These are phyloP conservation scores for Phytophthora macrochlamydospora DNA, from an alignment of 352 stramenopile species.

Conservation along the genomic window DNA sequence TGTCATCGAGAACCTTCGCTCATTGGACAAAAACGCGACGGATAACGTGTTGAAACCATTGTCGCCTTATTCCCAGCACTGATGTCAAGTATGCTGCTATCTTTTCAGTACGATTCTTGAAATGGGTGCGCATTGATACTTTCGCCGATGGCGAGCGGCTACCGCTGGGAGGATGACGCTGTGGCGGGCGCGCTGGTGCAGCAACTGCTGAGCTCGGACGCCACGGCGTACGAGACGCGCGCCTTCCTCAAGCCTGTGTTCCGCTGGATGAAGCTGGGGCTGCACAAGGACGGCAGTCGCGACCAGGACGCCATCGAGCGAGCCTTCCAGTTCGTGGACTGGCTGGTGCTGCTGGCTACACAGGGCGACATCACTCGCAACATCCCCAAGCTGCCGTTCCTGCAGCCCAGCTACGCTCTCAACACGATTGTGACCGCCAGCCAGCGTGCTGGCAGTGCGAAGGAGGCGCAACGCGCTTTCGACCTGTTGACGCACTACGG, in stretches of 20 bases:
- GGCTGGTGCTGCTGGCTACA: constrained; percentile 59
- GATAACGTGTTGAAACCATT: neutral
- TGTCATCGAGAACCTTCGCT: constrained; percentile 10
- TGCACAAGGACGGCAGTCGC: constrained; percentile 67
- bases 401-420: constrained; percentile 76
- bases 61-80: neutral
- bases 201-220: constrained; percentile 20
- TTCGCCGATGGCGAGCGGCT: neutral
- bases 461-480: constrained; percentile 69
- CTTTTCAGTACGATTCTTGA: neutral
- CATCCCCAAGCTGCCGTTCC: constrained; percentile 39
- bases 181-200: constrained; percentile 33
- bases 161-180: constrained; percentile 39
- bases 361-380: constrained; percentile 49
- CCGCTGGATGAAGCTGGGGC: constrained; percentile 68
- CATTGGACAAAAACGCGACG: constrained; percentile 17
- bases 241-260: constrained; percentile 76
- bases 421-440: constrained; percentile 83
- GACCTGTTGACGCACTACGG: constrained; percentile 48
- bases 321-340: constrained; percentile 74
- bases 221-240: constrained; percentile 57
- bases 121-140: neutral
- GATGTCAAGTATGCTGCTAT: neutral
- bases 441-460: constrained; percentile 61
- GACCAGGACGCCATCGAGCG: constrained; percentile 57